Base-by-base conservation (phyloP, 2,329 filamentous ascomycete genomes). In the Chaetomium sp. region DNA sequence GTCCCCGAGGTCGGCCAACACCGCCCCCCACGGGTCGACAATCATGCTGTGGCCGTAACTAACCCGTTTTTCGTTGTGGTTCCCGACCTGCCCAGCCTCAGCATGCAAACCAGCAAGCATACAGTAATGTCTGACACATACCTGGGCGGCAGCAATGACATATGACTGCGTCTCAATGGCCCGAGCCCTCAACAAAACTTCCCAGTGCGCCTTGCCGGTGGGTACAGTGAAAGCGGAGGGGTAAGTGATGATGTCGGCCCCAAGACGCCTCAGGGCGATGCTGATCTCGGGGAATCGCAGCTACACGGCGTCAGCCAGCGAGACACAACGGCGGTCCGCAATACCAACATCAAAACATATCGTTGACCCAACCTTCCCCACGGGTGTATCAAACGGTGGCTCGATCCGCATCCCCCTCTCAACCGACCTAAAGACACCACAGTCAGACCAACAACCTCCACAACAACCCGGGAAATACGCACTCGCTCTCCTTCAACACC, bases 271-370 rank as follows among this genome's bases (percentile, higher is more conserved):
- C 74, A 81, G 4, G 68, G 63, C 51, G 72, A 77, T 62, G 25
- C 65, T 62, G 16, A 71, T 71, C 29, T 73, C 71, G 1, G 71
- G 70, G 58, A 72, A 73, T 1, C 71, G 69, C 3, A 72, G 54
- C 70, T 71, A 33, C 1, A 35, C 1, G 4, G 8, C 6, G 31
- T 50, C 31, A 57, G 59, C n/a, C 9, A 35, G 19, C 7, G 9
- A 4, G 1, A 16, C 13, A 16, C 0, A 4, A 49, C 31, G 10
- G 9, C n/a, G 5, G 21, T 9, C 7, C 33, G 4, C 6, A 38
- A 86, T 96, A 1, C 93, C 87, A 67, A 97, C 78, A 78, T 97
- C 94, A 76, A 97, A 97, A 79, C 94, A 97, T 67, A 97, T 96
- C 61, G 90, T 83, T 67, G 90, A 82, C 23, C 92, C 94, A 23